Percentiles rank a stretch among this genome's conserved stretches.
Conservation (phyloP, 2,329 filamentous ascomycete genomes). For the Fusarium tjaetaba region DNA sequence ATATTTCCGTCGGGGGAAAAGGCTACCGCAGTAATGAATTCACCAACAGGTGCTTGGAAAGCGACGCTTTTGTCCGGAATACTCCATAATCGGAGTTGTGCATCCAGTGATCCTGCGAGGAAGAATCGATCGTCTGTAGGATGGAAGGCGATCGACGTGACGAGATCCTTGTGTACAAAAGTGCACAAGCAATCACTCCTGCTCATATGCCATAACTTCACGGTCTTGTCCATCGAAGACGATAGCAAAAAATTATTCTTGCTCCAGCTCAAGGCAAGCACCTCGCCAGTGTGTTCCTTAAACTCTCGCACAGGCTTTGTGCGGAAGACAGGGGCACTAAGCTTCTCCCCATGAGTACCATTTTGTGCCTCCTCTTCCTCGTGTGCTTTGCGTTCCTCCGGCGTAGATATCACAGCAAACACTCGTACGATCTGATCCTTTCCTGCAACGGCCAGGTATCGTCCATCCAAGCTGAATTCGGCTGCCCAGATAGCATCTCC, state of each 20-base stretch:
- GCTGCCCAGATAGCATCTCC: constrained; percentile 87
- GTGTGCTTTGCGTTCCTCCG: constrained; percentile 79
- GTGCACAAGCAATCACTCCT: constrained; percentile 87
- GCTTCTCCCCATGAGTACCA: constrained; percentile 60
- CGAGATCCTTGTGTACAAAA: constrained; percentile 94
- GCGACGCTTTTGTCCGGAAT: constrained; percentile 96
- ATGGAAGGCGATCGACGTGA: constrained; percentile 94
- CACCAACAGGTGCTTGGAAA: constrained; percentile 78
- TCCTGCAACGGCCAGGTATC: constrained; percentile 89
- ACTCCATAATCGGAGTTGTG: constrained; percentile 90
- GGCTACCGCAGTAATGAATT: constrained; percentile 92
- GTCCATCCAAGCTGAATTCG: constrained; percentile 92
- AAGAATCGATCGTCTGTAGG: constrained; percentile 97
- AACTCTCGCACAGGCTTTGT: constrained; percentile 83
- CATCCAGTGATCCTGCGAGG: constrained; percentile 90
- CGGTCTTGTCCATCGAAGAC: constrained; percentile 98
- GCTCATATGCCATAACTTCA: constrained; percentile 91
- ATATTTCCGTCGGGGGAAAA: constrained; percentile 93
- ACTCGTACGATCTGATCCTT: constrained; percentile 87
- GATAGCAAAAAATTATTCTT: constrained; percentile 98
- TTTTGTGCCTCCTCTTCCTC: constrained; percentile 67
- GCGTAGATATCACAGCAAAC: constrained; percentile 86
- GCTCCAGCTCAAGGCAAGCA: constrained; percentile 95
- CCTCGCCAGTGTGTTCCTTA: constrained; percentile 82
- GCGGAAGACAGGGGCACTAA: constrained; percentile 92